Evolutionary conservation across 2,329 filamentous ascomycete species (phyloP).

Genomic region (Phyllosticta citriasiana): DNA sequence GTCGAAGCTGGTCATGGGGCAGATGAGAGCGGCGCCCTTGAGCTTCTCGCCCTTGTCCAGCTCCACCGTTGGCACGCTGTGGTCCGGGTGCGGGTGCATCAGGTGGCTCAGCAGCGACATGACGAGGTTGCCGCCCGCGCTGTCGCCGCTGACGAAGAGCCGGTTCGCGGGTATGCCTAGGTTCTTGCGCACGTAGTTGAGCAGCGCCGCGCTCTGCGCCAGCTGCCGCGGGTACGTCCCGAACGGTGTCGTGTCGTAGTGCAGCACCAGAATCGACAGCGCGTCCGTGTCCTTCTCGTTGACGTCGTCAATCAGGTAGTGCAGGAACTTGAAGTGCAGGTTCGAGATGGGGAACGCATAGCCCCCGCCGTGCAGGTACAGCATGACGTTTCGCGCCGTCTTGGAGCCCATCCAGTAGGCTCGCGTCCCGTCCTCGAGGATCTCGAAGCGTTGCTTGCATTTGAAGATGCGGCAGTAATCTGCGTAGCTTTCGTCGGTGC

Average conservation of each 20-base stretch:
- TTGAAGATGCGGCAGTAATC: neutral
- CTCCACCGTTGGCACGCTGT: constrained; percentile 1
- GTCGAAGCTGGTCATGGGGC: constrained; percentile 1
- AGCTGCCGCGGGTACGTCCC: constrained; percentile 18
- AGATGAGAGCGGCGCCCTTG: neutral
- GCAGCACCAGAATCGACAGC: constrained; percentile 16
- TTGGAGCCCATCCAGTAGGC: constrained; percentile 7
- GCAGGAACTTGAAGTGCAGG: constrained; percentile 1
- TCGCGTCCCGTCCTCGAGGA: constrained; percentile 4
- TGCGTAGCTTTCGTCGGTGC: constrained; percentile 1
- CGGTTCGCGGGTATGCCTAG: neutral
- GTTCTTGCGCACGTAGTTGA: constrained; percentile 15
- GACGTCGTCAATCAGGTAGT: neutral
- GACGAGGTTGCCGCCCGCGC: constrained; percentile 16
- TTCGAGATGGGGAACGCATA: neutral
- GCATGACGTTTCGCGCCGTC: neutral
- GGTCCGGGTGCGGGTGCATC: constrained; percentile 16
- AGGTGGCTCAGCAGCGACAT: constrained; percentile 19
- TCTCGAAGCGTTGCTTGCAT: neutral
- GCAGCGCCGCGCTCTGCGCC: constrained; percentile 14
- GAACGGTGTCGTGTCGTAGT: constrained; percentile 19
- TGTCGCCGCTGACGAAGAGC: constrained; percentile 13
- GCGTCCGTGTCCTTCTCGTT: neutral
- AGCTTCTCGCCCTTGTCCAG: neutral
- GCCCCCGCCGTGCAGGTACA: constrained; percentile 9